These are phyloP conservation scores for Neurospora sp. DNA, from an alignment of 495 filamentous ascomycete genomes.

Conservation along the genomic window DNA sequence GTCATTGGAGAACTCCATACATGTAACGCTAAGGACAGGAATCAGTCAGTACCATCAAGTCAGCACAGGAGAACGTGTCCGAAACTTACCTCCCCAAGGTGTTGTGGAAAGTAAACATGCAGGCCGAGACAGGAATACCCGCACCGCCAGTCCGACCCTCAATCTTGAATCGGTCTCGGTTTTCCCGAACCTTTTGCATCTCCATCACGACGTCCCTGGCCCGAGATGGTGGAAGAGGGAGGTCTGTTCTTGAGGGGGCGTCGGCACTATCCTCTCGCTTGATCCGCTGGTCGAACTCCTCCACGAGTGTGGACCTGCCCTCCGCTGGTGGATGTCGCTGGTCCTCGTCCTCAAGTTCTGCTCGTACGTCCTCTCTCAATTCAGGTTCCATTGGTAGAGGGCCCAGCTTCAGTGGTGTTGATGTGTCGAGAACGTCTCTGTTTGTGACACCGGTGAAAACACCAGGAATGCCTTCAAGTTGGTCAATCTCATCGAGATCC, in stretches of 20 bases:
- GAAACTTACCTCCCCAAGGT: conserved; percentile 68
- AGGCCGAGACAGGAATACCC: conserved; percentile 70
- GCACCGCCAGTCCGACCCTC: conserved; percentile 69
- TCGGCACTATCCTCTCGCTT: conserved; percentile 87
- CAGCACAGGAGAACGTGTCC: background rate
- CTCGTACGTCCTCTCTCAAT: conserved; percentile 68
- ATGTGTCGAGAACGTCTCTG: conserved; percentile 49
- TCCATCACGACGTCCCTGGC: conserved; percentile 87
- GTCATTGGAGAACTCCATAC: conserved; percentile 88
- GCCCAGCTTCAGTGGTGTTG: conserved; percentile 60
- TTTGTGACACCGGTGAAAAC: conserved; percentile 79
- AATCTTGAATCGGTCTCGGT: conserved; percentile 79
- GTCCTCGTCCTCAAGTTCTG: conserved; percentile 75
- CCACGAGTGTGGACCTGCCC: conserved; percentile 55
- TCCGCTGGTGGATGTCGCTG: conserved; percentile 52
- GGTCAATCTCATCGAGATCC: conserved; percentile 57
- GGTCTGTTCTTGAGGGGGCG: conserved; percentile 59
- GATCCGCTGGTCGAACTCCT: conserved; percentile 72
- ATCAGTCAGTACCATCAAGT: conserved; percentile 18
- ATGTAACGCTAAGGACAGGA: conserved; percentile 55
- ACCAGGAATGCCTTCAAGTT: conserved; percentile 90
- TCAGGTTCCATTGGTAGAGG: conserved; percentile 70
- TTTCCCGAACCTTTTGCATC: conserved; percentile 88
- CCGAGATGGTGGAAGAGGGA: conserved; percentile 77
- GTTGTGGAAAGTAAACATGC: conserved; percentile 98